These are phyloP conservation scores for Talaromyces albobiverticillius DNA, from an alignment of 2,329 filamentous ascomycete species.

Conservation along the genomic window DNA sequence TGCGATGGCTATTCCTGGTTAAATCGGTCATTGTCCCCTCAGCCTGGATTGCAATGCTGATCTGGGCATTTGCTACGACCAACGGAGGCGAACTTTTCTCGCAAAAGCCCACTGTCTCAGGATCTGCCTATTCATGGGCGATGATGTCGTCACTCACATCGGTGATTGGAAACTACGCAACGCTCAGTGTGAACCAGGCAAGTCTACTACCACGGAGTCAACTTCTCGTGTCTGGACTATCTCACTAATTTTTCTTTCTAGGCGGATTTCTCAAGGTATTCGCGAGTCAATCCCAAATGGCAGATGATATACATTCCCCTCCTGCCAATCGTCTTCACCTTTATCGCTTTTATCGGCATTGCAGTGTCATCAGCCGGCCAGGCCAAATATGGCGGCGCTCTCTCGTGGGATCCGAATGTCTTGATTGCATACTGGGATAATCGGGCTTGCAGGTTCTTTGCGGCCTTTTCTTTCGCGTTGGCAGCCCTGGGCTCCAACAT, in stretches of 20 bases:
- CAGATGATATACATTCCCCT: slow-evolving; percentile 51
- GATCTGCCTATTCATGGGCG: slow-evolving; percentile 53
- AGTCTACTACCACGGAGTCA: too few relatives aligned
- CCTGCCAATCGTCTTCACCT: slow-evolving; percentile 53
- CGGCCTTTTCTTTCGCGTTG: slow-evolving; percentile 52
- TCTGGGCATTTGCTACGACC: slow-evolving; percentile 26
- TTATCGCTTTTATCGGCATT: slow-evolving; percentile 50
- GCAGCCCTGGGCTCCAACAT: slow-evolving; percentile 52
- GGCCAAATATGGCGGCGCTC: slow-evolving; percentile 31
- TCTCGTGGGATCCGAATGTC: slow-evolving; percentile 45
- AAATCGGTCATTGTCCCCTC: slow-evolving; percentile 50
- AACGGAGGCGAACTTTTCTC: slow-evolving; percentile 19
- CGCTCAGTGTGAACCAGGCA: slow-evolving; percentile 53
- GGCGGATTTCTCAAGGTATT: too few relatives aligned
- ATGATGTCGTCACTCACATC: slow-evolving; percentile 52
- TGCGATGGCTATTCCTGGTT: slow-evolving; percentile 36
- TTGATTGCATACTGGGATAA: slow-evolving; percentile 39
- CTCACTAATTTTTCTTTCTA: too few relatives aligned
- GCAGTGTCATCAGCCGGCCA: slow-evolving; percentile 40
- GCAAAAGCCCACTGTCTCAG: slow-evolving; percentile 45
- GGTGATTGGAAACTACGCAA: slow-evolving; percentile 52
- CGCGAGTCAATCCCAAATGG: slow-evolving; percentile 43
- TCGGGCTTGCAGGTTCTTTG: slow-evolving; percentile 48
- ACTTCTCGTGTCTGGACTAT: too few relatives aligned
- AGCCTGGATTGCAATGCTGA: slow-evolving; percentile 61